These are phyloP conservation scores for Talaromyces sp. DNA, from an alignment of 2,329 filamentous ascomycete species.

Conservation along the genomic window DNA sequence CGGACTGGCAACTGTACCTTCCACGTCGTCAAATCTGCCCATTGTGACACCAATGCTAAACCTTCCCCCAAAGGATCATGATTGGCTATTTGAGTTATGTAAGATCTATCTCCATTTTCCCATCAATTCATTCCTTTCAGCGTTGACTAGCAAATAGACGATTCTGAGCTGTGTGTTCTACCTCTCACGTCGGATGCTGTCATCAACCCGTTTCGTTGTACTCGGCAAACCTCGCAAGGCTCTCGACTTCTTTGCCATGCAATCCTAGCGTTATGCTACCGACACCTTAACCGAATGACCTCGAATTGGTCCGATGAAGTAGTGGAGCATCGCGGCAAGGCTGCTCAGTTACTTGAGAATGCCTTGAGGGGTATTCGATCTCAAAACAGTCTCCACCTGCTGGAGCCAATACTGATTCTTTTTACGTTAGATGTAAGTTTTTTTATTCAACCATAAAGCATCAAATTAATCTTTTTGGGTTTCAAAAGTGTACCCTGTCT, in stretches of 20 bases:
- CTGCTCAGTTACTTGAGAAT: neutral
- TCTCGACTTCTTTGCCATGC: neutral
- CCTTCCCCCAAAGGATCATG: too few species aligned
- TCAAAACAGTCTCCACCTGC: constrained; percentile 6
- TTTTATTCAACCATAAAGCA: too few species aligned
- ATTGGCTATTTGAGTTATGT: neutral
- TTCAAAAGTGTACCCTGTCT: constrained; percentile 35
- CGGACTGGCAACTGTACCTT: too few species aligned
- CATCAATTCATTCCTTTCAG: too few species aligned
- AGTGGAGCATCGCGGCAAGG: neutral
- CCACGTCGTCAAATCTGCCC: too few species aligned
- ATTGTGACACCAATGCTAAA: too few species aligned
- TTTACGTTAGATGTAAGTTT: constrained; percentile 38
- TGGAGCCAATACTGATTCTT: constrained; percentile 36
- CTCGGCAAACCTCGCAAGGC: neutral
- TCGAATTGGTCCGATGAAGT: neutral
- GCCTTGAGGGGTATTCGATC: neutral
- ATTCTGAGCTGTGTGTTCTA: neutral
- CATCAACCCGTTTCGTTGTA: neutral
- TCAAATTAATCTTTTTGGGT: neutral
- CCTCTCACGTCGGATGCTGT: neutral
- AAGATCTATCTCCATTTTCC: neutral
- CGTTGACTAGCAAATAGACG: neutral
- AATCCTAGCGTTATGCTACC: constrained; percentile 27
- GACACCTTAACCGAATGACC: constrained; percentile 33